A percentile compares a stretch with the other conserved stretches of the same genome.
Evolutionary conservation across 176 grass and related monocot genomes (phyloP).

Genomic region (Aegilops umbellulata): DNA sequence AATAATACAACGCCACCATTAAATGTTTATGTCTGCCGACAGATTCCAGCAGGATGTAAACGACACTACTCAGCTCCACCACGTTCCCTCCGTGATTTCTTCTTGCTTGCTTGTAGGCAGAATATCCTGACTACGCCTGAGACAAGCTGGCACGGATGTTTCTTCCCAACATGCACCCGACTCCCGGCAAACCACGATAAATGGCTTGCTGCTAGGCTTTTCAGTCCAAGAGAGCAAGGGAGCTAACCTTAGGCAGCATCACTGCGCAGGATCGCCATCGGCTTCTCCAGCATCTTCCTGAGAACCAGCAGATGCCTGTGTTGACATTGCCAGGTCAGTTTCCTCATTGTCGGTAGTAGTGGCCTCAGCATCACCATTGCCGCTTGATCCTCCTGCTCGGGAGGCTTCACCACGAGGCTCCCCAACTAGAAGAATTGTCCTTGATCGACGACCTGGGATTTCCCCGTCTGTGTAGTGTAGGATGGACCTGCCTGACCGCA

Average conservation of each 20-base stretch:
- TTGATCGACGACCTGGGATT: conserved; percentile 26
- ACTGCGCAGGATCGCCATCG: conserved; percentile 13
- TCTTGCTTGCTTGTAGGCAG: conserved; percentile 24
- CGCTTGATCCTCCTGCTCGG: not conserved
- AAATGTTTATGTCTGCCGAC: conserved; percentile 19
- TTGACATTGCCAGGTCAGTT: not conserved
- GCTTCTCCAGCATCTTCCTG: conserved; percentile 28
- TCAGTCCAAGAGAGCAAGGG: conserved; percentile 4
- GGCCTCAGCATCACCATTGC: conserved; percentile 2
- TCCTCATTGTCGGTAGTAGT: not conserved
- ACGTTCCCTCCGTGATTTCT: not conserved
- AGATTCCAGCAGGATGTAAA: conserved; percentile 17
- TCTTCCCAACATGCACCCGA: not conserved
- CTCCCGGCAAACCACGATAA: not conserved
- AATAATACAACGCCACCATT: conserved; percentile 34
- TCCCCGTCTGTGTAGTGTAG: conserved; percentile 10
- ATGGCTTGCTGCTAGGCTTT: conserved; percentile 9
- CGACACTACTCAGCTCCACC: not conserved
- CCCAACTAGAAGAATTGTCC: conserved; percentile 27
- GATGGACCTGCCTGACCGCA: conserved; percentile 36
- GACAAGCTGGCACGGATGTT: conserved; percentile 7
- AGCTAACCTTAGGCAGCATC: conserved; percentile 2
- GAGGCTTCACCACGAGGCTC: not conserved
- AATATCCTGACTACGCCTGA: conserved; percentile 26
- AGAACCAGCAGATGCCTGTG: conserved; percentile 26